Evolutionary conservation across 352 stramenopile genomes (phyloP), one percentile per base, ranked within the genome.

Genomic region (Peronosclerospora sorghi): DNA sequence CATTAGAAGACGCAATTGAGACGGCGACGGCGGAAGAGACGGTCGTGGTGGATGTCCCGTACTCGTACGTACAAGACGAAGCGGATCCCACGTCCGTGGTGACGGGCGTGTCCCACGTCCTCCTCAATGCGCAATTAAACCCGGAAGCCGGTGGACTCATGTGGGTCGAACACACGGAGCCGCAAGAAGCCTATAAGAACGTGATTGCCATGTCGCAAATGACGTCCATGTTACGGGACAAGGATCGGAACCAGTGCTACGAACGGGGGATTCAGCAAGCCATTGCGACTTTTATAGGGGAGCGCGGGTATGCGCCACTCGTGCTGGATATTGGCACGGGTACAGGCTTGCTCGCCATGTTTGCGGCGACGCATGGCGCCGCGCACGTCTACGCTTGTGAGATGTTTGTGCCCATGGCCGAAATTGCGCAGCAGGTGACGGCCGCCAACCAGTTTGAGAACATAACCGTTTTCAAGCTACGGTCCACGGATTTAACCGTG

Each of bases 301-400:
- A 56, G 26, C 54, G 70, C 13, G 48, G 63, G 13, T 66, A 71
- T 5, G 60, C 59, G 1, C 80, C 80, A 1, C 37, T 87, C 17
- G 75, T 89, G 8, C 62, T 92, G 5, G 80, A 92, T 54, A 92
- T 92, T 52, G 80, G 80, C 34, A 83, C 76, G 0, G 80, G 80
- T 4, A 92, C 80, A 2, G 80, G 80, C 0, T 40, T 89, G 28
- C 58, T 92, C n/a, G 76, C 86, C n/a, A 82, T 96, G 62, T 79
- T 96, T 53, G 88, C 86, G 8, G 76, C 81, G 0, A 55, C 55
- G 13, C 79, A 90, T 28, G 90, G 90, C 15, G 90, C 88, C 0
- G 60, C 73, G 38, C 71, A 95, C 54, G 86, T 96, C 13, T 95
- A 89, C 54, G 83, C 80, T n/a, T 96, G 85, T 49, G 90, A 97